Evolutionary conservation across 2,329 filamentous ascomycete genomes (phyloP), one percentile per base, ranked within the genome.

Genomic region (Eurotiales sp.): DNA sequence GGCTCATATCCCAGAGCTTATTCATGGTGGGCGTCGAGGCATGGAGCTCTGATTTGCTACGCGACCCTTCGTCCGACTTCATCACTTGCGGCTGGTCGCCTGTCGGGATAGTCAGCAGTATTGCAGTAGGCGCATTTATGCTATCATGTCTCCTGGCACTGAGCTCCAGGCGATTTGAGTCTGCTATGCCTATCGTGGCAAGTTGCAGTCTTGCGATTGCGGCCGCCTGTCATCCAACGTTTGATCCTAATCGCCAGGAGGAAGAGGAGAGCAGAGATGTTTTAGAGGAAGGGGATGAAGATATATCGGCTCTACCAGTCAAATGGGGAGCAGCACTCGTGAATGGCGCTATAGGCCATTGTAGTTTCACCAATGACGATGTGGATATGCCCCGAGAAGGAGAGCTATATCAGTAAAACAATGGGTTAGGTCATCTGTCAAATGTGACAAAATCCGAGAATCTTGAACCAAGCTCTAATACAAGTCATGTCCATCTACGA

Each of bases 1-100:
- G 72, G 72, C 57, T 77, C 0, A 59, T 74, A 4, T 76, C 74
- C 0, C 69, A 76, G 40, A 63, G 62, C n/a, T 50, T 76, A 5
- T 77, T 75, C 56, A 54, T 77, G 3, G 66, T 69, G 1, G 58
- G 60, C 1, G 60, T 73, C 12, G 59, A 64, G 5, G 54, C 54
- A 12, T 64, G 63, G 41, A 37, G 44, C 21, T 2, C 8, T 14
- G 3, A 30, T n/a, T 4, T 27, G 7, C 7, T 17, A 11, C 11
- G 15, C 5, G 25, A 8, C 3, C n/a, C 19, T 11, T 0, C 22
- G 3, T 27, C 21, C 12, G 53, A 56, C 27, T 3, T 51, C 2
- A 27, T 50, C 2, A 51, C 53, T 2, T 54, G 50, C 12, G 55
- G 48, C 4, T 57, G 49, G 22, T 54, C 37, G 2, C 53, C 53